Base-by-base conservation (phyloP, 2,329 filamentous ascomycete species). In the Fusarium papillatum region DNA sequence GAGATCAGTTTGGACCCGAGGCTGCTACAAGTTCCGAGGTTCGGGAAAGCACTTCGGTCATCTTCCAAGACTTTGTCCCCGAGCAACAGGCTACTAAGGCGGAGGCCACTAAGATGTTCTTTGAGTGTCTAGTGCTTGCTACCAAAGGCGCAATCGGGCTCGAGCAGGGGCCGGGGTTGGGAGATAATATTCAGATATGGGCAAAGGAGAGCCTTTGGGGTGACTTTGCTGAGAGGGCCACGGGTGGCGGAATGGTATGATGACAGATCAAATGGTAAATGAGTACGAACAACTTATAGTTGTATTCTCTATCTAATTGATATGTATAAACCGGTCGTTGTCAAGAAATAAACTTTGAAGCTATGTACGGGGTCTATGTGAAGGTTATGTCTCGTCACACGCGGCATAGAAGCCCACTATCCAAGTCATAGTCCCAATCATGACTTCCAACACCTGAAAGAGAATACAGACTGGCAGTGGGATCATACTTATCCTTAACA, bases 81-180 rank as follows among this genome's bases (percentile, higher is more conserved):
- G 95, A 98, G 84, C 86, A 89, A 75, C 91, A 90, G 71, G 96
- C 96, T 1, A 95, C 91, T 76, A 95, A 95, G 84, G 93, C 94
- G 10, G 97, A 98, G 80, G 97, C 97, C 0, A 98, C 97, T 46
- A 98, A 98, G 89, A 98, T 99, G 95, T 99, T 99, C 87, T 99
- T 99, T 80, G 97, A 99, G 86, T 93, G 97, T 65, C 89, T 99
- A 24, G 97, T 99, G 4, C 89, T 99, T 61, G 97, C 96, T 8
- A 99, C 97, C 48, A 99, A 99, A 86, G 97, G 99, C 82, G 97
- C 97, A 34, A 94, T 99, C 86, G 98, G 98, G 85, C 95, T 98
- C 26, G 96, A 98, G 82, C 97, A 99, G 85, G 90, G 90, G 59
- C 88, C 93, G 71, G 90, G 89, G 41, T 90, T 98, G 31, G 96